Evolutionary conservation across 352 stramenopile species (phyloP).

Genomic region (Pythium phragmiticola): DNA sequence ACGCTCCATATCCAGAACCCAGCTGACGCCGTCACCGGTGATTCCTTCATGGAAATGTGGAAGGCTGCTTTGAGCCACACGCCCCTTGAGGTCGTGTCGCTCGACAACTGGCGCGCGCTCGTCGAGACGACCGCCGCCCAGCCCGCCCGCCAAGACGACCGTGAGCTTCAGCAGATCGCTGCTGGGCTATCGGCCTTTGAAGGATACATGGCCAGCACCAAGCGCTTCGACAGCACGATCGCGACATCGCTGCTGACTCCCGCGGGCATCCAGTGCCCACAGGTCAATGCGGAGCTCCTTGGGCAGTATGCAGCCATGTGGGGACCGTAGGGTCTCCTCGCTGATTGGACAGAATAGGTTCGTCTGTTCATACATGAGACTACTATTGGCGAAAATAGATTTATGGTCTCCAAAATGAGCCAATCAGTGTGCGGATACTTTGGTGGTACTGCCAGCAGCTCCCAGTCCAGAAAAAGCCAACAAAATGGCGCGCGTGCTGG

Average conservation of each 20-base stretch:
- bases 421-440: conserved; percentile 15
- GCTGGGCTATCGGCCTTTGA: conserved; percentile 67
- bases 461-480: neutral
- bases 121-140: conserved; percentile 30
- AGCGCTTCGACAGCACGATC: conserved; percentile 56
- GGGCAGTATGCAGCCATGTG: conserved; percentile 27
- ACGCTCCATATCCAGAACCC: conserved; percentile 80
- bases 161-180: conserved; percentile 55
- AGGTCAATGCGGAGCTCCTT: conserved; percentile 32
- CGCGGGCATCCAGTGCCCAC: conserved; percentile 41
- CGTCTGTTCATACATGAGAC: neutral
- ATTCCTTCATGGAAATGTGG: conserved; percentile 53
- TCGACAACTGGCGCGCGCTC: conserved; percentile 35
- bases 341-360: conserved; percentile 7
- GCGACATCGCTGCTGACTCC: conserved; percentile 44
- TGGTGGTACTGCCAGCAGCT: conserved; percentile 12
- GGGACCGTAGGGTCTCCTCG: neutral
- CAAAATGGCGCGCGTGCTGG: conserved; percentile 30
- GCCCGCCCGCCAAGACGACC: conserved; percentile 28
- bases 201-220: conserved; percentile 59
- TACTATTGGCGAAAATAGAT: conserved; percentile 5
- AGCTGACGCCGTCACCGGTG: conserved; percentile 36
- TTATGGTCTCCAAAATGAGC: neutral
- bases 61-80: conserved; percentile 22
- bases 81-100: conserved; percentile 18